Conservation (phyloP, 306 rosid genomes). For the Fagus crenata region DNA sequence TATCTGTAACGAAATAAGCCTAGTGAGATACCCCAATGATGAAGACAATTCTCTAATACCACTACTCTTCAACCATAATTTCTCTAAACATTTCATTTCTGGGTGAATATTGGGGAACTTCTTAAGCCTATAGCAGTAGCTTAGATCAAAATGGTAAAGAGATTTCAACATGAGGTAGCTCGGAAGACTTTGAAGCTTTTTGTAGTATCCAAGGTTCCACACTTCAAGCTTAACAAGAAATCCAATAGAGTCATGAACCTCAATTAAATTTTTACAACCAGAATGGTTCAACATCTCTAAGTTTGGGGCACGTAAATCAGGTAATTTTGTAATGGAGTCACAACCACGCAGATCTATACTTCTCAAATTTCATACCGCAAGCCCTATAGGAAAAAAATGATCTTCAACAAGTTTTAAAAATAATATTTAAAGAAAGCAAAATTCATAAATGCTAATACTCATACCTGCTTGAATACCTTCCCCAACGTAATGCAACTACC, state of each 20-base stretch:
- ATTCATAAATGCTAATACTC: not conserved
- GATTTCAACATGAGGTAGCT: too few species aligned
- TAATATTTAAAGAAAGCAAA: not conserved
- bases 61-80: fast-evolving
- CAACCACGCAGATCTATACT: not conserved
- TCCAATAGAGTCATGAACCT: constrained; percentile 18
- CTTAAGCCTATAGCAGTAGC: too few species aligned
- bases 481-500: not conserved
- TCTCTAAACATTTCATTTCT: fast-evolving
- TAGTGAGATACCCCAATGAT: not conserved
- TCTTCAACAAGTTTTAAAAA: not conserved
- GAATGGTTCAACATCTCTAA: not conserved
- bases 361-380: not conserved
- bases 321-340: not conserved
- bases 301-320: constrained; percentile 22
- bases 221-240: not conserved
- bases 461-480: not conserved
- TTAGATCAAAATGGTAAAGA: fast-evolving
- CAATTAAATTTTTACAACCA: constrained; percentile 9
- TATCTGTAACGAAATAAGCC: fast-evolving
- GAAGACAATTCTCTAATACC: not conserved
- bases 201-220: fast-evolving
- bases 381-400: constrained; percentile 3
- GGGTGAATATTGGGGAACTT: too few species aligned
- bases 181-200: too few species aligned